Evolutionary conservation across 768 basidiomycete genomes (phyloP), one percentile per base, ranked within the genome.

Genomic region (Solioccasus polychromus): DNA sequence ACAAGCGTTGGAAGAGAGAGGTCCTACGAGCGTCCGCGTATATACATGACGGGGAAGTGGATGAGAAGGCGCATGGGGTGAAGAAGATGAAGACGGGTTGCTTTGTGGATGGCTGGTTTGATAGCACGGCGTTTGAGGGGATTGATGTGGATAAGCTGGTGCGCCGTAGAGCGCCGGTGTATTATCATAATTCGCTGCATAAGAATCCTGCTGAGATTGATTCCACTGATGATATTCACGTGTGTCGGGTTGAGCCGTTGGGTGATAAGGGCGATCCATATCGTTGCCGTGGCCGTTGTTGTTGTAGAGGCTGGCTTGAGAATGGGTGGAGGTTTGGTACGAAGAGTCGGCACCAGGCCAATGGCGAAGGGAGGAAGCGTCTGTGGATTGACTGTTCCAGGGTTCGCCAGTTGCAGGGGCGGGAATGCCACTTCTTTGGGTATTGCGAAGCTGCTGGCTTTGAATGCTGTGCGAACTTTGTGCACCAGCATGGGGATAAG

Each of bases 11-110:
- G 91, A 82, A 15, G 86, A 86, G 14, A 95, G 75, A 1, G 92
- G 88, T 8, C 94, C 94, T 46, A 96, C 90, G 7, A 96, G 79
- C 2, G 92, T 93, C 42, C 92, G 79, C 10, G 89, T 89, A 66
- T 89, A 92, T 5, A 81, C 73, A 54, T 86, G 77, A 45, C 82
- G 74, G n/a, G 83, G 75, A 44, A 78, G 66, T 43, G 81, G 71
- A 32, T 73, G 68, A 30, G 70, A 55, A 10, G 23, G 42, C 22
- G 66, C 47, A 35, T 66, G 60, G 36, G 69, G 66, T 15, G 66
- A 57, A 39, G 65, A 58, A 36, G 58, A 45, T 4, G 58, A 47
- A 0, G 61, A 62, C 5, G 54, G 10, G 30, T 39, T 61, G 53
- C 55, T 58, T 35, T 54, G 63, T 25, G 56, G n/a, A 26, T 58